A percentile compares a stretch with the other conserved stretches of the same genome.
Conservation (phyloP, 805 yeast species). For the Peterozyma xylosa region DNA sequence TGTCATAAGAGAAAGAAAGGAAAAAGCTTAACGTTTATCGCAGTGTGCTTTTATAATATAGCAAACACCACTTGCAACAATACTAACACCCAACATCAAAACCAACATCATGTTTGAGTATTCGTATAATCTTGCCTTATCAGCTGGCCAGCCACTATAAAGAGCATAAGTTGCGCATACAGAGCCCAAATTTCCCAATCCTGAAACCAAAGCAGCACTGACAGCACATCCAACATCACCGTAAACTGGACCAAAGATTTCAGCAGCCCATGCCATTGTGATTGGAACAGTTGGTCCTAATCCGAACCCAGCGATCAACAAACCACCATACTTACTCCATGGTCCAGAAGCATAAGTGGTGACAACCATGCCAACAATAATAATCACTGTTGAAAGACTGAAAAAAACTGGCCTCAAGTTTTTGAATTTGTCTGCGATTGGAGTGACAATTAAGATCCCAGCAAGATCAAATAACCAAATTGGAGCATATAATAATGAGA, state of each 20-base stretch:
- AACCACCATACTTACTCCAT: conserved; percentile 78
- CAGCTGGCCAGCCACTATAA: conserved; percentile 84
- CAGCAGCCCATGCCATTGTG: conserved; percentile 77
- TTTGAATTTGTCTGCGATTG: conserved; percentile 67
- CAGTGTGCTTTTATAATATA: neutral
- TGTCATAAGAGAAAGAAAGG: no score
- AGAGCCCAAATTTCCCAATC: conserved; percentile 81
- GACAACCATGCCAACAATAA: conserved; percentile 68
- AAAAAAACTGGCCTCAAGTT: conserved; percentile 56
- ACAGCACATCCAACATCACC: conserved; percentile 86
- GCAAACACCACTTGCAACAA: conserved; percentile 37
- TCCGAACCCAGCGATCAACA: conserved; percentile 78
- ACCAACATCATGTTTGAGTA: conserved; percentile 83
- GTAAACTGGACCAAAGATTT: conserved; percentile 59
- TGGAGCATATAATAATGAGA: conserved; percentile 78
- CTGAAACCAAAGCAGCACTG: conserved; percentile 75
- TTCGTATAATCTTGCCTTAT: conserved; percentile 48
- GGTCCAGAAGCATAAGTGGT: conserved; percentile 66
- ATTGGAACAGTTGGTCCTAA: conserved; percentile 90
- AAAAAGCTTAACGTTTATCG: no score
- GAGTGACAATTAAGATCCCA: conserved; percentile 69
- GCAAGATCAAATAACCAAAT: conserved; percentile 83
- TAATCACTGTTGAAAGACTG: conserved; percentile 51
- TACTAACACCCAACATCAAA: conserved; percentile 66
- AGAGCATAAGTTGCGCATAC: conserved; percentile 83